Evolutionary conservation across 257 asterid genomes (phyloP).

Genomic region (Euphrasia confusa): DNA sequence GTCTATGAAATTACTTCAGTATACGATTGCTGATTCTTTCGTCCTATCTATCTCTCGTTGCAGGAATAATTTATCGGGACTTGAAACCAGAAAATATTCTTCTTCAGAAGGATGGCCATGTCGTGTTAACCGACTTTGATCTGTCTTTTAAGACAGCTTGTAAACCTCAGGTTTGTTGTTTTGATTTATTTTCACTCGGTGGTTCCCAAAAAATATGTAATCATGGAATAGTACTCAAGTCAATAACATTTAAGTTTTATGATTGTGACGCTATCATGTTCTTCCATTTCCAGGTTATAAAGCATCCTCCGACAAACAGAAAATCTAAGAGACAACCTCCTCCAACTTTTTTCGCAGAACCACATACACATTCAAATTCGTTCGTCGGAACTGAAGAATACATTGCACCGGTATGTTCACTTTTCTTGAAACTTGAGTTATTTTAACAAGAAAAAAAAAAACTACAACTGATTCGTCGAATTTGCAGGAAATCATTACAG

Average conservation of each 20-base stretch:
- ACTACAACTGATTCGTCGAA: too few species aligned
- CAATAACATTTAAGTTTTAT: not conserved
- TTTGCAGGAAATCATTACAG: constrained; percentile 90
- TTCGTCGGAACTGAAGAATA: constrained; percentile 98
- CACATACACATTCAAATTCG: constrained; percentile 83
- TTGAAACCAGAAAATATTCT: constrained; percentile 96
- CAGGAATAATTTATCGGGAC: constrained; percentile 96
- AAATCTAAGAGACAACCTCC: constrained; percentile 72
- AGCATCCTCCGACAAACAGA: constrained; percentile 54
- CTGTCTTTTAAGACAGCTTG: constrained; percentile 79
- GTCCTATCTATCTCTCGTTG: constrained; percentile 24
- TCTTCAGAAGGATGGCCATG: constrained; percentile 82
- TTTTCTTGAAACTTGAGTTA: not conserved
- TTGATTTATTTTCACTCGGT: not conserved
- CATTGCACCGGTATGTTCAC: constrained; percentile 79
- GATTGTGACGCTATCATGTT: not conserved
- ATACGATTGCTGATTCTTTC: constrained; percentile 15
- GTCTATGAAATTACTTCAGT: not conserved
- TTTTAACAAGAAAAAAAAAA: not conserved
- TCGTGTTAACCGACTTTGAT: constrained; percentile 81
- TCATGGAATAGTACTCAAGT: too few species aligned
- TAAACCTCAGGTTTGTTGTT: constrained; percentile 70
- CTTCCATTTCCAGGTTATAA: constrained; percentile 68
- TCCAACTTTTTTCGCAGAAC: constrained; percentile 86
- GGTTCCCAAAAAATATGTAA: too few species aligned